These are phyloP conservation scores for Cenococcum geophilum DNA, from an alignment of 495 filamentous ascomycete genomes.

Conservation along the genomic window DNA sequence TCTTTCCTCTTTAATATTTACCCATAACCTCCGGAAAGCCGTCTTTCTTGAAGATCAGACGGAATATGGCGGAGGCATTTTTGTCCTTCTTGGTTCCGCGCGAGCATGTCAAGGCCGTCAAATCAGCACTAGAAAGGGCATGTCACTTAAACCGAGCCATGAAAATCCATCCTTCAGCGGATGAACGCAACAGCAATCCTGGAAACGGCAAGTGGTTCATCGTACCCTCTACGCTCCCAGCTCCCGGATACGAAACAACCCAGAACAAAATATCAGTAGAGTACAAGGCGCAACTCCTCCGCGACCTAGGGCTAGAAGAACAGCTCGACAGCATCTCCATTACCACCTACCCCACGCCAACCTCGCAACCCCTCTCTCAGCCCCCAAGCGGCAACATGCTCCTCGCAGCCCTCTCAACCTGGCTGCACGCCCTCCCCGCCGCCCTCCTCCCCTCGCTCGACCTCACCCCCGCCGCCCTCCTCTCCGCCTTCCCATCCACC, in stretches of 20 bases:
- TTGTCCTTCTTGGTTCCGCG: not conserved
- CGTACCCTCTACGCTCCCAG: not conserved
- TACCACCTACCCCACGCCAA: not conserved
- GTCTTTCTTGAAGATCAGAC: not conserved
- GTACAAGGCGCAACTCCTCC: not conserved
- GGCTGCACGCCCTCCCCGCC: slow-evolving; percentile 8
- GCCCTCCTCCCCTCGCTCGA: slow-evolving; percentile 8
- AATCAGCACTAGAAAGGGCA: not conserved
- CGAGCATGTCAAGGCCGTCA: not conserved
- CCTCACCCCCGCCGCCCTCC: slow-evolving; percentile 8
- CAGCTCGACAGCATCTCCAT: not conserved
- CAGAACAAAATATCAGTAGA: not conserved
- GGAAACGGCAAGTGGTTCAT: not conserved
- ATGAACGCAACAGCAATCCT: not conserved
- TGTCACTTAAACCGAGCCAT: not conserved
- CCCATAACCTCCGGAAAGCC: not conserved
- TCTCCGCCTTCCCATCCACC: slow-evolving; percentile 50
- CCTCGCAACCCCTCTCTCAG: not conserved
- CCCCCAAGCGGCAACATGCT: slow-evolving; percentile 9
- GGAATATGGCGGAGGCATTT: not conserved
- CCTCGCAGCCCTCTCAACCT: slow-evolving; percentile 11
- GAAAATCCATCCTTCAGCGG: not conserved
- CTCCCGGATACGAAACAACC: not conserved
- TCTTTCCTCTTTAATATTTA: no score
- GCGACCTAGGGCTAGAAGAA: not conserved